Evolutionary conservation across 495 filamentous ascomycete genomes (phyloP).

Genomic region (Lindgomyces ingoldianus): DNA sequence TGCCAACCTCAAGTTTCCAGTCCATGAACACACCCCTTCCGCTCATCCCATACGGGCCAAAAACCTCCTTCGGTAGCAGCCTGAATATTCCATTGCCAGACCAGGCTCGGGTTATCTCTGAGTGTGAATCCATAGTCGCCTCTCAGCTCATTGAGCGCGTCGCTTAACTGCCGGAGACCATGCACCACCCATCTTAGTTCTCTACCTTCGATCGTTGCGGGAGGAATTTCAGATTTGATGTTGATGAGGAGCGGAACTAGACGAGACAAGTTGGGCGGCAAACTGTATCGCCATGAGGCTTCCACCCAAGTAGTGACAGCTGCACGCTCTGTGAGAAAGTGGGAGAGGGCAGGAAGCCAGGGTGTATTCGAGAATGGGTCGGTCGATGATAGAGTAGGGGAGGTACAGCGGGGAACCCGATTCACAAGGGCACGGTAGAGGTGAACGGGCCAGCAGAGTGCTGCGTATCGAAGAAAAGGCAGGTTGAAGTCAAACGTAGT

Average conservation of each 20-base stretch:
- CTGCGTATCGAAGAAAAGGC: slow-evolving; percentile 31
- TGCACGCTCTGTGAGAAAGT: slow-evolving; percentile 23
- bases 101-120: slow-evolving; percentile 20
- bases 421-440: slow-evolving; percentile 24
- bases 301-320: slow-evolving; percentile 32
- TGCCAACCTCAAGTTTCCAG: background rate
- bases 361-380: slow-evolving; percentile 8
- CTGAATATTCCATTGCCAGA: slow-evolving; percentile 29
- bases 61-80: background rate
- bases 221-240: slow-evolving; percentile 19
- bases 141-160: slow-evolving; percentile 20
- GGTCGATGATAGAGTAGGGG: background rate
- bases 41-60: slow-evolving; percentile 28
- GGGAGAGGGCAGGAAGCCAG: slow-evolving; percentile 27
- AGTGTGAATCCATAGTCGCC: slow-evolving; percentile 18
- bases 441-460: slow-evolving; percentile 31
- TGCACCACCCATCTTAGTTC: slow-evolving; percentile 26
- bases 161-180: slow-evolving; percentile 18
- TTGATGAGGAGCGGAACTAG: slow-evolving; percentile 23
- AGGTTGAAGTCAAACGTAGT: slow-evolving; percentile 16
- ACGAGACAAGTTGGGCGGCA: slow-evolving; percentile 30
- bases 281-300: slow-evolving; percentile 31
- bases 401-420: background rate
- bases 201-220: slow-evolving; percentile 18
- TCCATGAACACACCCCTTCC: slow-evolving; percentile 12